phyloP scores from a whole-genome alignment of 331 rosid species.

The Quercus tomentella region DNA sequence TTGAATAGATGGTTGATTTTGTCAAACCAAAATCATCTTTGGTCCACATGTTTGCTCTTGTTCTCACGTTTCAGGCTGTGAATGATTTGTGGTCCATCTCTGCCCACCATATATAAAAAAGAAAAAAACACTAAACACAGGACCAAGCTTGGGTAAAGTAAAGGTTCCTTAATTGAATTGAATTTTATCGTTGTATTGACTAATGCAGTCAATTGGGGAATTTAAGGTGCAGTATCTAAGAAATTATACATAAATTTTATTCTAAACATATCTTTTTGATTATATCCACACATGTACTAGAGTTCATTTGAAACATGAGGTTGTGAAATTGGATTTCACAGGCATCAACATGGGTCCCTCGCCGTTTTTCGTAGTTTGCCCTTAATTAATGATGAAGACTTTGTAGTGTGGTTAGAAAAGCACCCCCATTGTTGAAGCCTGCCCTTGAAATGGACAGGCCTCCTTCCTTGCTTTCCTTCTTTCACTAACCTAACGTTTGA shows the following conservation, averaged over 20 bases:
- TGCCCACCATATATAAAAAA: neutral
- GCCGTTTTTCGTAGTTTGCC: neutral
- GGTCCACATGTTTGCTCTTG: neutral
- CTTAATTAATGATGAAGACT: no score
- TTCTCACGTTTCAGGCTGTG: neutral
- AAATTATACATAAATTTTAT: no score
- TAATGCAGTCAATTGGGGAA: no score
- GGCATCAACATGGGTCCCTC: no score
- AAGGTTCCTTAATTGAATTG: no score
- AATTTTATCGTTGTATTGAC: no score
- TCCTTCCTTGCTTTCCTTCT: neutral
- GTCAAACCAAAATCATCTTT: neutral
- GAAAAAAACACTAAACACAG: no score
- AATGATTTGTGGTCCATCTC: neutral
- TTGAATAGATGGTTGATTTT: neutral
- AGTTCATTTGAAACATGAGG: neutral
- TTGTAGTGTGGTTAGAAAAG: no score
- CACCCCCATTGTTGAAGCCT: neutral
- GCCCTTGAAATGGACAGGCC: neutral
- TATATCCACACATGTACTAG: no score
- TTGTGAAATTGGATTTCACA: neutral
- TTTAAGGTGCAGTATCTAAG: no score
- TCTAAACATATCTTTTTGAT: no score
- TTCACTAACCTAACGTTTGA: neutral
- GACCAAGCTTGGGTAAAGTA: no score